Base-by-base conservation (phyloP, 2,329 filamentous ascomycete species). In the Fusarium marasasianum region DNA sequence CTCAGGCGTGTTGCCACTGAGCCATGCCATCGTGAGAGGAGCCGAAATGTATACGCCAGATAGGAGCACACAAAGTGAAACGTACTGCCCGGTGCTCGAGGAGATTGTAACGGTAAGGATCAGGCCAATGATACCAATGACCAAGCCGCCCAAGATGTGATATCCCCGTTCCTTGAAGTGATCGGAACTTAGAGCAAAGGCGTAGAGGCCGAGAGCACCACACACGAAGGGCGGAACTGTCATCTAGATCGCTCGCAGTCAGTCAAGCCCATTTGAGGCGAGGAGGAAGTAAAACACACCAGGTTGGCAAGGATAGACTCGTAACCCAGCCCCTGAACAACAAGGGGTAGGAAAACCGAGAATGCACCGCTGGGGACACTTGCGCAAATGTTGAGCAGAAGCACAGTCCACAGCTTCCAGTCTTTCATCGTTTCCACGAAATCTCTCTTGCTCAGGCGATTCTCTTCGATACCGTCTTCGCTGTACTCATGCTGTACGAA, bases 1-100 rank as follows among this genome's bases (percentile, higher is more conserved):
- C 51, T 79, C 77, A n/a, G 77, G 77, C 20, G 76, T 79, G 55
- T 79, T 79, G 65, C 77, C 77, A 48, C 74, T 79, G 26, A 79
- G 73, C 77, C 77, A 79, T 12, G 77, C 77, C 41, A 79, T 75
- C 20, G 77, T 79, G 38, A 79, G 63, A 48, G 77, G 77, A 24
- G 77, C 76, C 20, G 77, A 72, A 22, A 79, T 73, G 57, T 79
- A 79, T 56, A 75, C 73, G 26, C 77, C 77, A 7, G 74, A 75
- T 47, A 79, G 71, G 31, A 79, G 76, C 26, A 79, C 50, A 41
- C 77, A 79, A 29, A 79, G 69, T 10, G 73, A 75, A 50, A 79
- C 29, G 62, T 79, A 79, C 44, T 75, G 64, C 8, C 69, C 76
- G 15, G 73, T 72, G 29, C 20, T 65, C 10, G 77, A 78, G 10